Evolutionary conservation across 2,329 filamentous ascomycete species (phyloP), one percentile per base, ranked within the genome.

Genomic region (Plectosphaerella cucumerina): DNA sequence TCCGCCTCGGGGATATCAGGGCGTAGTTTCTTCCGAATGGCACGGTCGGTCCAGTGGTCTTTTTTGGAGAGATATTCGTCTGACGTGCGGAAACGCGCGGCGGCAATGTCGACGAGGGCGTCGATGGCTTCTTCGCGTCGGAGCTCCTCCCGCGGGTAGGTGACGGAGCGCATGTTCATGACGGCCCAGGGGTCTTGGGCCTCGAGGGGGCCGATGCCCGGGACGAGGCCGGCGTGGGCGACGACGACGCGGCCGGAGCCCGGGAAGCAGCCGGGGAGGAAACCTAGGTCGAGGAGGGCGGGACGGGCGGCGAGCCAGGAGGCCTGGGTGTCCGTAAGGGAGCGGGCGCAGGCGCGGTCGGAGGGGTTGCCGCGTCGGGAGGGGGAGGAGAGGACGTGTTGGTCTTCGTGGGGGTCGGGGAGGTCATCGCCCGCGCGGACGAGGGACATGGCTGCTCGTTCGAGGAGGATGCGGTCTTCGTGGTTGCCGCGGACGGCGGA

Each of bases 91-190:
- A 47, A 35, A 17, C 44, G 37, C 26, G 57, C 53, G 31, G 48
- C 54, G 18, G 57, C 51, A 15, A 49, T 52, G 33, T 56, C 56
- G 22, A 52, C 52, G 23, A 57, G 49, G 23, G 52, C 50, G 49
- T 51, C 53, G 39, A 57, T 54, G 34, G 59, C 51, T 65, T 68
- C 49, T 59, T 68, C 55, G 60, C 74, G 56, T 72, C 68, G 67
- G 23, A 70, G 65, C 21, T 69, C 62, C 48, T 65, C 61, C 26
- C 63, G 65, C 6, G 84, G 70, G 57, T 75, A 77, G 58, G 88
- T 77, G 49, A 96, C 80, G 6, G 85, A 89, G 51, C 91, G 84
- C 89, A 99, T 95, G 64, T 90, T 94, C 91, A 97, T 97, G 39
- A 89, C 87, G 48, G 87, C 85, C 66, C 82, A 85, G 0, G 91